These are phyloP conservation scores for Meyerozyma elateridarum DNA, from an alignment of 1,139 yeast genomes.

Conservation along the genomic window DNA sequence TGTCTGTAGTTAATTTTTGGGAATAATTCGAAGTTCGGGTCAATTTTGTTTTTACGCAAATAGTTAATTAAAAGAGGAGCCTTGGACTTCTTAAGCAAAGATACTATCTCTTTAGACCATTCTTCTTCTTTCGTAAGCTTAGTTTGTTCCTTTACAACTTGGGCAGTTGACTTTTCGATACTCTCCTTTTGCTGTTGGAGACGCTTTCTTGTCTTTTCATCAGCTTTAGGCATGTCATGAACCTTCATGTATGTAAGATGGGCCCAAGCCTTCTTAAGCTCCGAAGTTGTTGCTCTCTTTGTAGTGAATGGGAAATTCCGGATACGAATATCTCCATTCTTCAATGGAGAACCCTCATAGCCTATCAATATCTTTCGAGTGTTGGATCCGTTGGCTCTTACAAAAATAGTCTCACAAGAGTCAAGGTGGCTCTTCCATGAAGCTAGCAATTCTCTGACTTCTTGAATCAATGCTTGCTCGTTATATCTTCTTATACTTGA, in stretches of 20 bases:
- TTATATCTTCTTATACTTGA: constrained; percentile 84
- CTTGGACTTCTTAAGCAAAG: constrained; percentile 64
- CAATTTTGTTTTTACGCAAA: constrained; percentile 53
- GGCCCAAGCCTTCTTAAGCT: constrained; percentile 81
- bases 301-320: constrained; percentile 84
- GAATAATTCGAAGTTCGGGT: constrained; percentile 43
- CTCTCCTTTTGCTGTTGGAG: constrained; percentile 21
- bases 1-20: constrained; percentile 50
- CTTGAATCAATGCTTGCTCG: constrained; percentile 77
- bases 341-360: constrained; percentile 51
- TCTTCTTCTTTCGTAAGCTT: constrained; percentile 19
- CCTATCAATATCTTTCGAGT: constrained; percentile 66
- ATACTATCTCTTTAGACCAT: constrained; percentile 54
- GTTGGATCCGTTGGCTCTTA: constrained; percentile 76
- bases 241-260: constrained; percentile 60
- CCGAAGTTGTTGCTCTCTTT: constrained; percentile 77
- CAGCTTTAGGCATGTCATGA: constrained; percentile 51
- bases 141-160: neutral
- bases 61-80: constrained; percentile 71
- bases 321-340: constrained; percentile 52
- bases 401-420: constrained; percentile 65
- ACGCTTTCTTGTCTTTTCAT: constrained; percentile 23
- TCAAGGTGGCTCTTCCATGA: constrained; percentile 60
- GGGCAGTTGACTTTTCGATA: constrained; percentile 13
- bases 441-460: constrained; percentile 61